Evolutionary conservation across 2,329 filamentous ascomycete genomes (phyloP).

Genomic region (Aureobasidium melanogenum): DNA sequence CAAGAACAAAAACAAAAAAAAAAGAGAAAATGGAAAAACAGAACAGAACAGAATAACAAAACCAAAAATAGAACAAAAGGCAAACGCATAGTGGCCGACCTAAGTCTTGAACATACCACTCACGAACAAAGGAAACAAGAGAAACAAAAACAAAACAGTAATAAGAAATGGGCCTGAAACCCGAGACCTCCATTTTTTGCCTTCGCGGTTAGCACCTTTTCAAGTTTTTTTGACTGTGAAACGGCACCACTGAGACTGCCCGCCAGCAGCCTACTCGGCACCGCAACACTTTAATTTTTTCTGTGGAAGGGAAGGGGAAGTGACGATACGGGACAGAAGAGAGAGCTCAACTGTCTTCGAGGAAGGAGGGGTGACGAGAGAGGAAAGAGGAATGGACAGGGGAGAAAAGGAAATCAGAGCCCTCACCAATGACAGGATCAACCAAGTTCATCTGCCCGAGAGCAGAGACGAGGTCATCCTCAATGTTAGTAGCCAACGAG

Average conservation of each 20-base stretch:
- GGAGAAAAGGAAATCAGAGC: not conserved
- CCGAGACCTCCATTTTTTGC: constrained; percentile 7
- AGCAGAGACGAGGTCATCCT: not conserved
- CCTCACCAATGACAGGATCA: not conserved
- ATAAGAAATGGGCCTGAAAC: not conserved
- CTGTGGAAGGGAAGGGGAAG: not conserved
- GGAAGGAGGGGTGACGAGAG: not conserved
- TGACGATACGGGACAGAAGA: not conserved
- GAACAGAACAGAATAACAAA: not conserved
- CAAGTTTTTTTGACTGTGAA: not conserved
- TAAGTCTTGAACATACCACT: not conserved
- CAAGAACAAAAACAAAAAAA: not conserved
- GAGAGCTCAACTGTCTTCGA: not conserved
- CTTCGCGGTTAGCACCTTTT: constrained; percentile 1
- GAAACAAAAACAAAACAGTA: not conserved
- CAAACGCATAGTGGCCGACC: not conserved
- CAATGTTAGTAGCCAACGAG: not conserved
- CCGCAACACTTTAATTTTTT: not conserved
- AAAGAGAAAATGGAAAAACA: not conserved
- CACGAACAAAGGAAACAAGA: not conserved
- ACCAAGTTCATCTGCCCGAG: not conserved
- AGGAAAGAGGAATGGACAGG: not conserved
- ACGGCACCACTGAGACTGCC: not conserved
- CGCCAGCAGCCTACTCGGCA: not conserved
- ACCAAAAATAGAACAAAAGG: not conserved